phyloP scores from a whole-genome alignment of 2,329 filamentous ascomycete genomes.

The Lasiodiplodia sp. region DNA sequence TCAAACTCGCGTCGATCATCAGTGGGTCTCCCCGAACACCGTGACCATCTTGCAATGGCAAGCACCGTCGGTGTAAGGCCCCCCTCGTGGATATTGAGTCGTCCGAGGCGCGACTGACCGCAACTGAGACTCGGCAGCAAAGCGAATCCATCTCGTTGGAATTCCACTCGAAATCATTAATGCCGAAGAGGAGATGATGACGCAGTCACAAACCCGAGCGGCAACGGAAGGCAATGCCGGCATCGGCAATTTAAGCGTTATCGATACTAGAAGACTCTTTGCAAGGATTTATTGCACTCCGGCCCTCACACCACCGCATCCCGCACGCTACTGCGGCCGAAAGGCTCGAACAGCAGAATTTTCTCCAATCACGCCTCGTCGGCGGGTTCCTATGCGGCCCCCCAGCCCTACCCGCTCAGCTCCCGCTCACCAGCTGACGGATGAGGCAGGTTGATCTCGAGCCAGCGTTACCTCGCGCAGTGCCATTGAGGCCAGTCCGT shows the following conservation, averaged over 20 bases:
- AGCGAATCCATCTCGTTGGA: not conserved
- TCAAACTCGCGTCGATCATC: conserved; percentile 5
- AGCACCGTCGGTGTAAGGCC: not conserved
- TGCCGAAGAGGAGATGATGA: no score
- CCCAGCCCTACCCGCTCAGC: conserved; percentile 19
- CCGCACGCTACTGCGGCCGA: conserved; percentile 9
- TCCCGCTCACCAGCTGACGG: conserved; percentile 2
- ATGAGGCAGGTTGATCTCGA: conserved; percentile 9
- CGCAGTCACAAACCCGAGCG: not conserved
- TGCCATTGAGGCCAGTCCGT: not conserved
- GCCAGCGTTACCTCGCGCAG: conserved; percentile 7
- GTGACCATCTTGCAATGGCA: not conserved
- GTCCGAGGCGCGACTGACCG: not conserved
- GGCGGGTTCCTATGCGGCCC: conserved; percentile 1
- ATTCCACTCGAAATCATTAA: no score
- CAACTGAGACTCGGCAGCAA: not conserved
- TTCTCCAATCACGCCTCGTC: conserved; percentile 18
- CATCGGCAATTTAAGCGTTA: conserved; percentile 1
- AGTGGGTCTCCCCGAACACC: conserved; percentile 17
- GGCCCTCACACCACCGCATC: conserved; percentile 19
- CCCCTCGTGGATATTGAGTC: not conserved
- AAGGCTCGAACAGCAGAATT: conserved; percentile 3
- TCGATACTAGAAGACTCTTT: conserved; percentile 4
- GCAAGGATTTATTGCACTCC: not conserved
- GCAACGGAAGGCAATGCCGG: conserved; percentile 1